Evolutionary conservation across 2,329 filamentous ascomycete species (phyloP).

Genomic region (Paraphoma sp.): DNA sequence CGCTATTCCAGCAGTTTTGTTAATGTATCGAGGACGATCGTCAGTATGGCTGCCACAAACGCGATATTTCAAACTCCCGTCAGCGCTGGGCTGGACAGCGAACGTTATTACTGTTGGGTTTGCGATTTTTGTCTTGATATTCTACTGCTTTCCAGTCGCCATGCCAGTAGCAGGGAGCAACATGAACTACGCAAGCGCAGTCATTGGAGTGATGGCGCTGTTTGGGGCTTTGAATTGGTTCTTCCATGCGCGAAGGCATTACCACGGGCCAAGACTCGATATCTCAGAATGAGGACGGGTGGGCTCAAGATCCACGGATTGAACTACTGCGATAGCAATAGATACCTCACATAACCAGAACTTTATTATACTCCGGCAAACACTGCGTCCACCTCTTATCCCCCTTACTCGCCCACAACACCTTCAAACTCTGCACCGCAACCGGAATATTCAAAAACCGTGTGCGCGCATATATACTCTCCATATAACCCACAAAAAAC

Average conservation of each 20-base stretch:
- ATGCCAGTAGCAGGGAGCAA: constrained; percentile 32
- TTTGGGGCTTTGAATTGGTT: constrained; percentile 20
- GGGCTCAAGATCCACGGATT: neutral
- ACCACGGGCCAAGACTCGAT: constrained; percentile 16
- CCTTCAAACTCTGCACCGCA: constrained; percentile 16
- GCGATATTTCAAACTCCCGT: constrained; percentile 23
- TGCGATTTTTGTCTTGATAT: constrained; percentile 31
- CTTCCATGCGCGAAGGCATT: constrained; percentile 17
- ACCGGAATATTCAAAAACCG: constrained; percentile 25
- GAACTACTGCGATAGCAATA: too few relatives aligned
- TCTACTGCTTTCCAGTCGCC: constrained; percentile 40
- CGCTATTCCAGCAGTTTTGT: constrained; percentile 34
- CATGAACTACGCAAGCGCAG: constrained; percentile 33
- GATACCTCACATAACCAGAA: constrained; percentile 21
- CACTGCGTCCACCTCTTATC: constrained; percentile 15
- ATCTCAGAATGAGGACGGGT: neutral
- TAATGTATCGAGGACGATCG: constrained; percentile 35
- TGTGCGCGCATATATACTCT: constrained; percentile 18
- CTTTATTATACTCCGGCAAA: constrained; percentile 14
- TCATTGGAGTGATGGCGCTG: constrained; percentile 20
- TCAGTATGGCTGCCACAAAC: constrained; percentile 19
- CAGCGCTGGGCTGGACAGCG: constrained; percentile 30
- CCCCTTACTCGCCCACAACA: constrained; percentile 14
- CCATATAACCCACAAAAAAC: constrained; percentile 22
- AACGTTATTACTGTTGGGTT: constrained; percentile 35